These are phyloP conservation scores for Blastobotrys raffinosifermentans DNA, from an alignment of 1,139 yeast genomes.

Conservation along the genomic window DNA sequence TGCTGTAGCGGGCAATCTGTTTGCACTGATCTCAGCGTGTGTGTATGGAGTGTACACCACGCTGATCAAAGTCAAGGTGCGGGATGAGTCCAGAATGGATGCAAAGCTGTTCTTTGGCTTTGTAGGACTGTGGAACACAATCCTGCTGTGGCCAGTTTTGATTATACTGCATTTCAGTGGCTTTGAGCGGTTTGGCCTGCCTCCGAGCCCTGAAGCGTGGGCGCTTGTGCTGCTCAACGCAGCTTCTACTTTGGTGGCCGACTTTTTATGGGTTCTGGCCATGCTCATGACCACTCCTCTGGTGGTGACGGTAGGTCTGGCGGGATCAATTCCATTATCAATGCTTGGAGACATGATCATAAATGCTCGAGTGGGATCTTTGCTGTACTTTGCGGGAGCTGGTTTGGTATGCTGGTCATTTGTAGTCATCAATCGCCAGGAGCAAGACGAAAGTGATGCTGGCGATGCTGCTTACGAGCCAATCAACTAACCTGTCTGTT, in stretches of 20 bases:
- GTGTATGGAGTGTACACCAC: conserved; percentile 92
- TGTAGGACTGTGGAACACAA: conserved; percentile 76
- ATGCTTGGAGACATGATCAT: conserved; percentile 83
- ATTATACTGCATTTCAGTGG: conserved; percentile 56
- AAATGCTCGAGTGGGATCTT: conserved; percentile 55
- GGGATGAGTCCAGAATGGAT: conserved; percentile 67
- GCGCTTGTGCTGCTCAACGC: conserved; percentile 59
- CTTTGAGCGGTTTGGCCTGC: conserved; percentile 66
- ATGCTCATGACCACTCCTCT: conserved; percentile 88
- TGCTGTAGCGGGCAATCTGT: conserved; percentile 64
- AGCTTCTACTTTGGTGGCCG: conserved; percentile 73
- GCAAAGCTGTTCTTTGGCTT: conserved; percentile 89
- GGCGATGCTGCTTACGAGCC: conserved; percentile 6
- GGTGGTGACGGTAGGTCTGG: conserved; percentile 90
- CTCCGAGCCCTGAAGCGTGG: conserved; percentile 49
- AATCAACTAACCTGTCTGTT: conserved; percentile 7
- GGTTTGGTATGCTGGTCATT: conserved; percentile 73
- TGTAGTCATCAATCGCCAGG: conserved; percentile 73
- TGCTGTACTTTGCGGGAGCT: conserved; percentile 73
- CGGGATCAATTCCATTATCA: conserved; percentile 90
- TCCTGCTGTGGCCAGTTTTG: conserved; percentile 80
- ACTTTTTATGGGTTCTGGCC: conserved; percentile 94
- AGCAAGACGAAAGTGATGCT: conserved; percentile 44
- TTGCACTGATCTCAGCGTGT: conserved; percentile 79
- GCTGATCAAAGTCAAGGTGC: conserved; percentile 64